Conservation (phyloP, 805 yeast genomes). For the Lachancea sp. region DNA sequence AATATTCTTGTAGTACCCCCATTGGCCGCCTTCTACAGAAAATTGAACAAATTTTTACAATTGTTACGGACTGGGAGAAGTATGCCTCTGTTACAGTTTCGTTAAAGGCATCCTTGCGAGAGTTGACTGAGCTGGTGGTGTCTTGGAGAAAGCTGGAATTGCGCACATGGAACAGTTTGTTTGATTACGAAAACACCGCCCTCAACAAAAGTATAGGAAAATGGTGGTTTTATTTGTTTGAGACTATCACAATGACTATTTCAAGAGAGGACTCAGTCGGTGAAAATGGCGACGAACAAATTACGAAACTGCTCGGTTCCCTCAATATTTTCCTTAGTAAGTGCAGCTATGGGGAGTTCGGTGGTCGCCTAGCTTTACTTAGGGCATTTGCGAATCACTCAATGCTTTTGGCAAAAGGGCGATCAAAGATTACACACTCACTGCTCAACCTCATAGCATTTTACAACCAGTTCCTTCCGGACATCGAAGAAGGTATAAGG, state of each 20-base stretch:
- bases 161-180: constrained; percentile 74
- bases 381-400: constrained; percentile 59
- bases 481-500: constrained; percentile 41
- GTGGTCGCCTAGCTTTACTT: constrained; percentile 51
- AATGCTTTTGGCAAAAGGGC: constrained; percentile 24
- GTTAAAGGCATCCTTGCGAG: constrained; percentile 47
- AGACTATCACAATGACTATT: constrained; percentile 54
- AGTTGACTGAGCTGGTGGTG: constrained; percentile 63
- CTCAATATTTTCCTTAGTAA: constrained; percentile 71
- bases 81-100: constrained; percentile 78
- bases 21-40: constrained; percentile 72
- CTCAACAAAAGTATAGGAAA: constrained; percentile 50
- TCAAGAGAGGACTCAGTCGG: constrained; percentile 19
- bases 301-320: constrained; percentile 42
- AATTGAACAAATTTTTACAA: constrained; percentile 78
- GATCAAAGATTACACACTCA: constrained; percentile 23
- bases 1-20: constrained; percentile 60
- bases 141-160: constrained; percentile 89
- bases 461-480: constrained; percentile 57
- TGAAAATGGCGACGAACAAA: constrained; percentile 28
- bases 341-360: constrained; percentile 70
- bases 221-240: constrained; percentile 92
- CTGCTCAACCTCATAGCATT: constrained; percentile 42
- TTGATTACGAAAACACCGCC: constrained; percentile 53
- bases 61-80: constrained; percentile 87